These are phyloP conservation scores for Fusarium newnesense DNA, from an alignment of 2,329 filamentous ascomycete species.

Conservation along the genomic window DNA sequence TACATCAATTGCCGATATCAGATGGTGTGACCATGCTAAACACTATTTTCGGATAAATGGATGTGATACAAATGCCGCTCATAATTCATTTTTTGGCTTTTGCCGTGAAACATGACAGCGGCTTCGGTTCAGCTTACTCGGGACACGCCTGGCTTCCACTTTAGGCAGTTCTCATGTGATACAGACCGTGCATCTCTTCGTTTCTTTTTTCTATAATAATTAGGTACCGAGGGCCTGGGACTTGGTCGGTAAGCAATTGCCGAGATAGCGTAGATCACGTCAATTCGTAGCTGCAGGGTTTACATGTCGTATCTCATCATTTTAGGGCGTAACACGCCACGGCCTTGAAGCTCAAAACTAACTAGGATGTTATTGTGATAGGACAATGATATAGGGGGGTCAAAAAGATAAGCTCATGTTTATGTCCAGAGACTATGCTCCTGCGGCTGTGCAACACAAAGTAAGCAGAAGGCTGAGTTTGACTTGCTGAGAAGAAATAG, in stretches of 20 bases:
- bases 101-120: not conserved
- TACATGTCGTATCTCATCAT: not conserved
- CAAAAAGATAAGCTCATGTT: rapidly evolving
- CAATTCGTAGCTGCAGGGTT: not conserved
- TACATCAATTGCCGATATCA: not conserved
- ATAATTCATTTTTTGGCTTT: not conserved
- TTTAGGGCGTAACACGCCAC: not conserved
- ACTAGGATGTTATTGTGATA: not conserved
- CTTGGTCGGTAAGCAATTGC: not conserved
- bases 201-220: not conserved
- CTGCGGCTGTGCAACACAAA: rapidly evolving
- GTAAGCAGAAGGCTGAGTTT: not conserved
- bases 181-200: rapidly evolving
- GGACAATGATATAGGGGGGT: not conserved
- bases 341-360: too few relatives aligned
- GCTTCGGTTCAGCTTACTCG: not conserved
- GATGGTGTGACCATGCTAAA: not conserved
- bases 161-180: not conserved
- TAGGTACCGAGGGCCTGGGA: not conserved
- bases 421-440: not conserved
- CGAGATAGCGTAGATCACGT: not conserved
- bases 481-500: not conserved
- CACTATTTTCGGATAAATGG: not conserved
- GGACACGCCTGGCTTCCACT: not conserved
- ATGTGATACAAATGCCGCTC: not conserved